Percentiles rank a stretch among this genome's conserved stretches.
phyloP scores from a whole-genome alignment of 169 alveolate genomes.

The Plasmodium berghei region DNA sequence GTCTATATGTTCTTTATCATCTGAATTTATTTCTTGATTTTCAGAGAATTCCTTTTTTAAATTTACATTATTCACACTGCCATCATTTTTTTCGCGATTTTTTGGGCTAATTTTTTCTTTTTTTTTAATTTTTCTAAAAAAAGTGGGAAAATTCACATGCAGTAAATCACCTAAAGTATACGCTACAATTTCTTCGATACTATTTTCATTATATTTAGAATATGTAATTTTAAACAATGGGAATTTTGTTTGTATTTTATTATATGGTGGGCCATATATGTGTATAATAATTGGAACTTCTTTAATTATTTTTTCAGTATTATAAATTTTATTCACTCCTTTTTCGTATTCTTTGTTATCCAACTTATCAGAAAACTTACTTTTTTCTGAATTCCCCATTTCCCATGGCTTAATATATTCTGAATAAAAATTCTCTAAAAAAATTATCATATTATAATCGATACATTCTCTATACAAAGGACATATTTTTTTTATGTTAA shows the following conservation, averaged over 20 bases:
- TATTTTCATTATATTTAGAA: slow-evolving; percentile 1
- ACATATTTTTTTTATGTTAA: slow-evolving; percentile 45
- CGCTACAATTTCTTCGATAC: slow-evolving; percentile 5
- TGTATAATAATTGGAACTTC: slow-evolving; percentile 74
- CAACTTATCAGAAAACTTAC: background rate
- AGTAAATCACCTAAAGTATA: slow-evolving; percentile 66
- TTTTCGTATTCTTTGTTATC: background rate
- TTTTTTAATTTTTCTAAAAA: slow-evolving; percentile 40
- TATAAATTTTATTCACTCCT: slow-evolving; percentile 12
- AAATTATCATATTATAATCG: slow-evolving; percentile 43
- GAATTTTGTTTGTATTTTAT: slow-evolving; percentile 50
- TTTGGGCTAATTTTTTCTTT: background rate
- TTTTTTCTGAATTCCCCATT: background rate
- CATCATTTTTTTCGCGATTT: background rate
- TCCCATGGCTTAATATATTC: background rate
- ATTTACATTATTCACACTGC: background rate
- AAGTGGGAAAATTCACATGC: slow-evolving; percentile 38
- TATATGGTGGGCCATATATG: slow-evolving; percentile 75
- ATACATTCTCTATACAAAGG: slow-evolving; percentile 55
- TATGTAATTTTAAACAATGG: slow-evolving; percentile 23
- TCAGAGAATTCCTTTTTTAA: background rate
- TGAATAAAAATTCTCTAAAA: slow-evolving; percentile 36
- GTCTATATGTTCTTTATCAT: background rate
- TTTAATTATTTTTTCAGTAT: slow-evolving; percentile 23
- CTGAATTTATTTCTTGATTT: background rate